Conservation (phyloP, 352 stramenopile species). For the Hyaloperonospora brassicae region DNA sequence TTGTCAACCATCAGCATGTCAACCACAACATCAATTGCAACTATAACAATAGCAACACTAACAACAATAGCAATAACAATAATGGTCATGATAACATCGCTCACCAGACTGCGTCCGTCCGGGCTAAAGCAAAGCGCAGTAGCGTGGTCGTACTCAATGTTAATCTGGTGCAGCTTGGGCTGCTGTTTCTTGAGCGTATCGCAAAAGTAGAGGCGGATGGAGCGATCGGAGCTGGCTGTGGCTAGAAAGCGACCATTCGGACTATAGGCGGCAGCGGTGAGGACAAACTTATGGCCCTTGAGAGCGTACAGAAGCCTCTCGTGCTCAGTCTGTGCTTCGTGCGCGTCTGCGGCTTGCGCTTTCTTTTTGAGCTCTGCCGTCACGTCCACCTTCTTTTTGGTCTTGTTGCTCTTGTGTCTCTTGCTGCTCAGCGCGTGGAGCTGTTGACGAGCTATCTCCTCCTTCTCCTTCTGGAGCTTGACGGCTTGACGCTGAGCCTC, state of each 20-base stretch:
- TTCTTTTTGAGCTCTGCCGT: conserved; percentile 69
- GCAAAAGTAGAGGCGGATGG: conserved; percentile 59
- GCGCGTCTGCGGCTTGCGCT: conserved; percentile 8
- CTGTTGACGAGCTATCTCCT: conserved; percentile 42
- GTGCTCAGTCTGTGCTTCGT: conserved; percentile 30
- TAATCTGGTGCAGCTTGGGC: conserved; percentile 50
- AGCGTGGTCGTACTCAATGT: conserved; percentile 72
- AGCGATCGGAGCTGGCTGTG: conserved; percentile 67
- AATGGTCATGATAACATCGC: too few relatives aligned
- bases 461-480: conserved; percentile 40
- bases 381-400: conserved; percentile 57
- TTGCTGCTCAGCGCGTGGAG: conserved; percentile 38
- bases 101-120: conserved; percentile 58
- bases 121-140: conserved; percentile 71
- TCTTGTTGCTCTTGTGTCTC: conserved; percentile 54
- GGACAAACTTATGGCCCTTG: conserved; percentile 61
- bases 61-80: too few relatives aligned
- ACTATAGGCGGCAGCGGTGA: conserved; percentile 62
- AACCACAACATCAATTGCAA: too few relatives aligned
- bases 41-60: too few relatives aligned
- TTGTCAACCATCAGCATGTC: background rate
- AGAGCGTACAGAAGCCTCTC: conserved; percentile 36
- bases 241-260: conserved; percentile 74
- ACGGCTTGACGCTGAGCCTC: conserved; percentile 32
- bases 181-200: conserved; percentile 62